A percentile compares a stretch with the other conserved stretches of the same genome.
Conservation (phyloP, 352 stramenopile genomes). For the Phytophthora rubi region DNA sequence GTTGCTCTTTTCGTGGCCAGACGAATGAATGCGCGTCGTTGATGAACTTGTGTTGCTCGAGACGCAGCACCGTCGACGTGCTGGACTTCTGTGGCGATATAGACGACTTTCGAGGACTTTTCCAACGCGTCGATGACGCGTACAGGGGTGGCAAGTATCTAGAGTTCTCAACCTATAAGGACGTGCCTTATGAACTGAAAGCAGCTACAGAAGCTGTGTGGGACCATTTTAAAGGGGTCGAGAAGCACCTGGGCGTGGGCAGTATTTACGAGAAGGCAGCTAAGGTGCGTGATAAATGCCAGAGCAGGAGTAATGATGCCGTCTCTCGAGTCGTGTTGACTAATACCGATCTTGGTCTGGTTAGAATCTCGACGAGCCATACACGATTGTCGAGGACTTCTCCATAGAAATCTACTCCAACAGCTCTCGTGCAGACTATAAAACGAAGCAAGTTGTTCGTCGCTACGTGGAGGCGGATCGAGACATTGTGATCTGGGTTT, state of each 20-base stretch:
- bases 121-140: conserved; percentile 26
- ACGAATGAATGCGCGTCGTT: conserved; percentile 21
- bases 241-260: conserved; percentile 38
- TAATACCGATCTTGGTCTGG: neutral
- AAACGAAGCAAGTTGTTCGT: conserved; percentile 60
- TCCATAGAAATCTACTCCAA: conserved; percentile 59
- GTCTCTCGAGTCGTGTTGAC: neutral
- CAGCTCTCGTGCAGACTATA: conserved; percentile 54
- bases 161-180: conserved; percentile 33
- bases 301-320: neutral
- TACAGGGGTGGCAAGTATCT: conserved; percentile 27
- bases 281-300: conserved; percentile 10
- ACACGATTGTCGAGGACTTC: conserved; percentile 66
- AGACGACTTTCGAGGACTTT: conserved; percentile 22
- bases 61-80: conserved; percentile 15
- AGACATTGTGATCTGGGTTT: conserved; percentile 65
- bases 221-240: conserved; percentile 37
- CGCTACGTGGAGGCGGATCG: conserved; percentile 61
- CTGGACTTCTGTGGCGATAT: conserved; percentile 30
- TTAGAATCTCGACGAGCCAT: conserved; percentile 45
- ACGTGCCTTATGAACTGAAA: conserved; percentile 24
- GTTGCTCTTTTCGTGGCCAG: conserved; percentile 1
- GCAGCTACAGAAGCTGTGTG: conserved; percentile 21
- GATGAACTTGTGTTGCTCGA: conserved; percentile 25
- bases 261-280: conserved; percentile 40